Base-by-base conservation (phyloP, 73 alveolate genomes). In the Paramecium sonneborni region DNA sequence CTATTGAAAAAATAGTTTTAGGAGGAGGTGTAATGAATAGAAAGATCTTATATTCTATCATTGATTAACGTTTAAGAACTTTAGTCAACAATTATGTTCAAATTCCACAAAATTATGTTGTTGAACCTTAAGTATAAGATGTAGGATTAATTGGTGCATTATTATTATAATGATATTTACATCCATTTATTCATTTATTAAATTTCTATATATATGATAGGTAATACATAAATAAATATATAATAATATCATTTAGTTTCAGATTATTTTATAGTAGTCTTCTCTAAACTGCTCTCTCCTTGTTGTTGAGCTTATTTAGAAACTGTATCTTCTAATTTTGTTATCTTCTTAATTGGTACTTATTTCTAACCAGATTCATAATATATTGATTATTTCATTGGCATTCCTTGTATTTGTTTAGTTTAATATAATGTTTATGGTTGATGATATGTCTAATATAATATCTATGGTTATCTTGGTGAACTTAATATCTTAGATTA, bases 1-100 rank as follows among this genome's bases (percentile, higher is more conserved):
- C 96, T 46, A 95, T 96, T 6, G 96, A 97, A 92, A 96, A 93
- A 72, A 97, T 97, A 85, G 97, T 97, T n/a, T 82, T 97, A 14
- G 99, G 99, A 41, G 99, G 99, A 28, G 99, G 99, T 11, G 97
- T 97, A 7, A 97, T 97, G 99, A 95, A 95, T 85, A 96, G 98
- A 92, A 93, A 94, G 37, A 68, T 88, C 86, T 90, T 96, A 34
- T 96, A 92, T 88, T 92, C 91, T 32, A 86, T 69, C 15, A 93
- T 97, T 35, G 82, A 94, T 85, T 67, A 93, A 18, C 86, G 55
- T 12, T 69, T 90, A 56, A 58, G 48, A 67, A 34, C 69, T 21
- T 24, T 86, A 10, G 38, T 92, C 39, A 93, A 93, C 34, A 92
- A 92, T 0, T 85, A 93, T 82, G 76, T 92, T 0, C 7, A 28